phyloP scores from a whole-genome alignment of 148 eudicot genomes.

The Dianthus caryophyllus region DNA sequence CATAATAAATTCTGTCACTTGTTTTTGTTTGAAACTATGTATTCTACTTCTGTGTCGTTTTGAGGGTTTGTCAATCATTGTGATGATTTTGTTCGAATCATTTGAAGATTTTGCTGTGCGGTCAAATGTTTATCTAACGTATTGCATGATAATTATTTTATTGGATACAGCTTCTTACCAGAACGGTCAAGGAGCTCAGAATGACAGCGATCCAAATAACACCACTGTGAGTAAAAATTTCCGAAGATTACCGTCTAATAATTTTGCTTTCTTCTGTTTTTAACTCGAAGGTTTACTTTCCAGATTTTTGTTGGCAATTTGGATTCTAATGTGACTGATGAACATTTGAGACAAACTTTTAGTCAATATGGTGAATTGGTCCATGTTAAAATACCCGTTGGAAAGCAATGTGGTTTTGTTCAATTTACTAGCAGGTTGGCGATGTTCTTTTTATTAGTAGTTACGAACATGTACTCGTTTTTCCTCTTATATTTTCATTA shows the following conservation, averaged over 20 bases:
- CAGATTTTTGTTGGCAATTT: conserved; percentile 94
- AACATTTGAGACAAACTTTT: conserved; percentile 70
- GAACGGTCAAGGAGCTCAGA: conserved; percentile 59
- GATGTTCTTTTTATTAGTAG: neutral
- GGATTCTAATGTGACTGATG: conserved; percentile 77
- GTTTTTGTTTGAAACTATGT: too few relatives aligned
- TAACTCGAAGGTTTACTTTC: conserved; percentile 12
- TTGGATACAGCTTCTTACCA: conserved; percentile 67
- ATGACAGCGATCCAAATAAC: conserved; percentile 88
- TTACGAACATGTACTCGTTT: neutral
- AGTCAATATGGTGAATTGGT: conserved; percentile 66
- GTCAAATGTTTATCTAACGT: neutral
- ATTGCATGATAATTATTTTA: neutral
- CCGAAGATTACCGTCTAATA: neutral
- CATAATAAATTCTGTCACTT: neutral
- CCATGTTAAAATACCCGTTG: conserved; percentile 86
- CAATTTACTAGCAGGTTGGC: conserved; percentile 77
- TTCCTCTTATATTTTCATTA: neutral
- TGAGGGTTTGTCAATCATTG: neutral
- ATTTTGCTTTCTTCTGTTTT: conserved; percentile 9
- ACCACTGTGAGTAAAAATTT: conserved; percentile 70
- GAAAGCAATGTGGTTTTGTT: conserved; percentile 95
- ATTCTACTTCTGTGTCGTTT: neutral
- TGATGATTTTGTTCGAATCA: neutral
- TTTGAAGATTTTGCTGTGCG: neutral